Percentiles rank a stretch among this genome's conserved stretches.
Conservation (phyloP, 192 early-diverging fungal genomes). For the Backusella circina region DNA sequence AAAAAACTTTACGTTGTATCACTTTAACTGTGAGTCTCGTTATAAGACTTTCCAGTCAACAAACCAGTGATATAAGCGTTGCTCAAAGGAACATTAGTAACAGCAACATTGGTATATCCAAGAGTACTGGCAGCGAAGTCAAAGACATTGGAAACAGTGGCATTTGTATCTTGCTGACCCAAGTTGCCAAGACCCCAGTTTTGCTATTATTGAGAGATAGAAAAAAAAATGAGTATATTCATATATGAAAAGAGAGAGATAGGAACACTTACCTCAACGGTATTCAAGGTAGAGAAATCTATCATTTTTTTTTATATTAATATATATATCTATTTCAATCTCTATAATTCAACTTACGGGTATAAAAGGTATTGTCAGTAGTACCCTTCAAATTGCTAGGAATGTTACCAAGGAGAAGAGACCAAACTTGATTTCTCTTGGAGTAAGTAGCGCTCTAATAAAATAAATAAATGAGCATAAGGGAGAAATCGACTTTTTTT, state of each 20-base stretch:
- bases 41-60: slow-evolving; percentile 18
- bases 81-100: slow-evolving; percentile 25
- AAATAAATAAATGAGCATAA: not conserved
- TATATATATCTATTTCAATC: not conserved
- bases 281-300: slow-evolving; percentile 61
- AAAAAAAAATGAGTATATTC: not conserved
- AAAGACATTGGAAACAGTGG: slow-evolving; percentile 45
- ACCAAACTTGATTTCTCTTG: slow-evolving; percentile 37
- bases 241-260: not conserved
- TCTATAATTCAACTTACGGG: slow-evolving; percentile 18
- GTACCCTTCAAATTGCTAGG: slow-evolving; percentile 29
- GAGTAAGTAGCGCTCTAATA: slow-evolving; percentile 14
- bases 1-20: not conserved
- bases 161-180: slow-evolving; percentile 49
- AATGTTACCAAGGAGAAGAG: slow-evolving; percentile 40
- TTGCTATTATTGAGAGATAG: slow-evolving; percentile 16
- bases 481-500: not conserved
- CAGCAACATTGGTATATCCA: slow-evolving; percentile 33
- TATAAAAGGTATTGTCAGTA: slow-evolving; percentile 56
- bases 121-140: slow-evolving; percentile 30
- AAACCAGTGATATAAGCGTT: slow-evolving; percentile 38
- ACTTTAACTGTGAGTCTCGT: not conserved
- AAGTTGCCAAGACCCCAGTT: slow-evolving; percentile 64
- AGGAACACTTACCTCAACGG: slow-evolving; percentile 40
- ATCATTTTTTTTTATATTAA: not conserved